phyloP scores from a whole-genome alignment of 2,329 filamentous ascomycete genomes.

The Ceratocystis variospora region DNA sequence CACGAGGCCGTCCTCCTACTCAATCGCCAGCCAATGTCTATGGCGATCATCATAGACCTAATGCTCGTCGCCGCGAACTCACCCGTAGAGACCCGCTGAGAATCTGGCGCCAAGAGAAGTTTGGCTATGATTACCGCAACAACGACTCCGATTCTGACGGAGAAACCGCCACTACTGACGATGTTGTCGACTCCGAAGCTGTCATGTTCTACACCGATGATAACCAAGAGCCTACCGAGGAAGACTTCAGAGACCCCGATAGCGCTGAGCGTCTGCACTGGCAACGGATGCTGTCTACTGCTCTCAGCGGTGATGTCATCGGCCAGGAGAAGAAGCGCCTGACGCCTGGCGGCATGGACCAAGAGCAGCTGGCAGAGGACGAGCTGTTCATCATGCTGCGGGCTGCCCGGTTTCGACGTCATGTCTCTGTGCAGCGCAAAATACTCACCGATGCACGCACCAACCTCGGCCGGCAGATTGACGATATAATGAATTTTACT shows the following conservation, averaged over 20 bases:
- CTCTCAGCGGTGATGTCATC: conserved; percentile 90
- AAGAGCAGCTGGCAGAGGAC: conserved; percentile 44
- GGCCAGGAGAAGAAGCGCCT: conserved; percentile 95
- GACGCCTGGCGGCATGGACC: conserved; percentile 53
- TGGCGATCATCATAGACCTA: conserved; percentile 4
- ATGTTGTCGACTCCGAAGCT: conserved; percentile 86
- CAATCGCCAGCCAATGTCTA: neutral
- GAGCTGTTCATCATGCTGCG: conserved; percentile 83
- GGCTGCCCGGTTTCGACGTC: conserved; percentile 69
- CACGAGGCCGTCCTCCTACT: conserved; percentile 12
- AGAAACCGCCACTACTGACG: conserved; percentile 77
- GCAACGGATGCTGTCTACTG: conserved; percentile 95
- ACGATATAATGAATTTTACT: conserved; percentile 83
- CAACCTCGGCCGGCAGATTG: conserved; percentile 59
- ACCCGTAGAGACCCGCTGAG: neutral
- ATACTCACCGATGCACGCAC: conserved; percentile 74
- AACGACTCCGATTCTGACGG: conserved; percentile 78
- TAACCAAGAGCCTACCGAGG: conserved; percentile 71
- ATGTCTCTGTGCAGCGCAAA: conserved; percentile 69
- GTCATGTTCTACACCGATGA: conserved; percentile 88
- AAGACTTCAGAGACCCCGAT: conserved; percentile 76
- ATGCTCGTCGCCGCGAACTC: neutral
- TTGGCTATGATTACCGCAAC: conserved; percentile 59
- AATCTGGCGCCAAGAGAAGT: conserved; percentile 43
- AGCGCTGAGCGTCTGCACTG: conserved; percentile 88